A percentile compares a stretch with the other conserved stretches of the same genome.
Evolutionary conservation across 495 filamentous ascomycete species (phyloP).

Genomic region (Aspergillus homomorphus): DNA sequence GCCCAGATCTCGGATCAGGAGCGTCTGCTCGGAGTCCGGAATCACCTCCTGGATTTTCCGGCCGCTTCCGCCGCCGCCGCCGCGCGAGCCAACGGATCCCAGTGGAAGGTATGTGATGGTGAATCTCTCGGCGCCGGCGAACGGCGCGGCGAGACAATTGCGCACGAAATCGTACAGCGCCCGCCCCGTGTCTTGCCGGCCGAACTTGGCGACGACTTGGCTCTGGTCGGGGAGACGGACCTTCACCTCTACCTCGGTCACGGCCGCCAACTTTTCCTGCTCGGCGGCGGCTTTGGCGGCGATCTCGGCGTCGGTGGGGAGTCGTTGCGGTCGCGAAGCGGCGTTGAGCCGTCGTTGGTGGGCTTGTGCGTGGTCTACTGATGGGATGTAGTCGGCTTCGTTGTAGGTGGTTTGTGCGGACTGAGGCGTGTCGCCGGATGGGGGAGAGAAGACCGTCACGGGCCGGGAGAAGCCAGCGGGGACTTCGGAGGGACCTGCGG

Average conservation of each 20-base stretch:
- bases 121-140: conserved; percentile 44
- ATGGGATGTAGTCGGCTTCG: conserved; percentile 76
- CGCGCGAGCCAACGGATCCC: conserved; percentile 12
- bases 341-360: conserved; percentile 71
- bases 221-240: conserved; percentile 85
- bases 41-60: conserved; percentile 34
- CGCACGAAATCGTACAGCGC: conserved; percentile 67
- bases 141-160: conserved; percentile 33
- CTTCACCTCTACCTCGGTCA: conserved; percentile 70
- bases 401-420: conserved; percentile 64
- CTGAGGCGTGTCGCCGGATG: conserved; percentile 65
- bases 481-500: conserved; percentile 16
- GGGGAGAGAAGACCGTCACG: conserved; percentile 72
- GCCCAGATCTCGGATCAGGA: conserved; percentile 69
- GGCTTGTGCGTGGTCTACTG: conserved; percentile 77
- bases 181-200: conserved; percentile 58
- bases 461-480: conserved; percentile 37
- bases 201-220: conserved; percentile 62
- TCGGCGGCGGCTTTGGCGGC: conserved; percentile 47
- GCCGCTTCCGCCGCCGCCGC: conserved; percentile 12
- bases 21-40: conserved; percentile 46
- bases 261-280: conserved; percentile 57
- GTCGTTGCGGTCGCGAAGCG: conserved; percentile 62
- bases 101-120: conserved; percentile 44
- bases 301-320: conserved; percentile 50